Base-by-base conservation (phyloP, 2,329 filamentous ascomycete genomes). In the Capronia coronata region DNA sequence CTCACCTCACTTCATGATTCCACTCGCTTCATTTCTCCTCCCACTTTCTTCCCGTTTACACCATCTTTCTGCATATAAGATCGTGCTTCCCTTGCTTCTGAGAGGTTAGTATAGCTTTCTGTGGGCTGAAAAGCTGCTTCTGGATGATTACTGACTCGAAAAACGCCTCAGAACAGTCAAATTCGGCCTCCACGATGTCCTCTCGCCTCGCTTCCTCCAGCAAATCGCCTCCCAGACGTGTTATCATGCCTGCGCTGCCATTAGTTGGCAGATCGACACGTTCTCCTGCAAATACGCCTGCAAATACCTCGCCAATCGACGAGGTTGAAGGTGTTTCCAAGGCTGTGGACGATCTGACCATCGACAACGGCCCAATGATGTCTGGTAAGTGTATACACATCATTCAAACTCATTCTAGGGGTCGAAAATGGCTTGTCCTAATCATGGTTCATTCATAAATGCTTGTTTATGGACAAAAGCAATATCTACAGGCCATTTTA, bases 161-260 rank as follows among this genome's bases (percentile, higher is more conserved):
- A 43, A 21, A 43, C 18, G 2, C 25, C 29, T 23, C 21, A 22
- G 43, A 30, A 43, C 22, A 39, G 38, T 16, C 2, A n/a, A 14
- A 16, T 21, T 38, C 42, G 14, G 6, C 29, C 37, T 18, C 25
- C 8, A 38, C n/a, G 25, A 52, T 52, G 49, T 16, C 49, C 2
- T 48, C 49, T 5, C 25, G 35, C 11, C 40, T 46, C 9, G 25
- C 46, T 13, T 35, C 46, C 4, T 45, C 49, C 16, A 25, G 29
- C 21, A 27, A 35, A 10, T 42, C 43, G 19, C 37, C 43, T 16
- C 38, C 48, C 4, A 27, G 23, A 13, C 23, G 38, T 19, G 29
- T 47, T 2, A 23, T 38, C 7, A 34, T 43, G 30, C 38, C 43
- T 27, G 27, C 43, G 13, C 23, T 51, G 13, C 48, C 43, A 11